A percentile compares a stretch with the other conserved stretches of the same genome.
These are phyloP conservation scores for Mycena indigotica DNA, from an alignment of 768 basidiomycete species.

Conservation along the genomic window DNA sequence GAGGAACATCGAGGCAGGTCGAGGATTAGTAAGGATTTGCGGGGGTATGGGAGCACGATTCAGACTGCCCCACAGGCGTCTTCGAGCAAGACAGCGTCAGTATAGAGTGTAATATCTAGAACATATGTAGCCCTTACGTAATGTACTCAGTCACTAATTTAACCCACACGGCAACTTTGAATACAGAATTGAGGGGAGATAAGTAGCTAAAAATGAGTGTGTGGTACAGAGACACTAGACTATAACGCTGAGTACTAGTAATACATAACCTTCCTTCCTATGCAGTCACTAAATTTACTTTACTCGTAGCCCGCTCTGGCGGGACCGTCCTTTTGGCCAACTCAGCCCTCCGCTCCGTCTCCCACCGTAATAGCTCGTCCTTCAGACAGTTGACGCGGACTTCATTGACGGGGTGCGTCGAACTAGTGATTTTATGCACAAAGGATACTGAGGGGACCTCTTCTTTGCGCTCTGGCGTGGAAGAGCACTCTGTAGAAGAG, in stretches of 20 bases:
- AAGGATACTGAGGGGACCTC: conserved; percentile 28
- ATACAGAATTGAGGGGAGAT: neutral
- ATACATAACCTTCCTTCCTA: conserved; percentile 4
- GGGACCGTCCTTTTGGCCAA: conserved; percentile 9
- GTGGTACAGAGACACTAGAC: no score
- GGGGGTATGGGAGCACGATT: conserved; percentile 18
- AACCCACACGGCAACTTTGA: no score
- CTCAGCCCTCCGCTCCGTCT: conserved; percentile 46
- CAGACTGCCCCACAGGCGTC: neutral
- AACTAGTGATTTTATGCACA: conserved; percentile 52
- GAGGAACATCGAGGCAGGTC: conserved; percentile 49
- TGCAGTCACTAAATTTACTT: conserved; percentile 17
- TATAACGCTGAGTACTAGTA: no score
- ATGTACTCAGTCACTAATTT: neutral
- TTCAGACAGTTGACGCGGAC: conserved; percentile 62
- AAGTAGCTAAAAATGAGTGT: neutral
- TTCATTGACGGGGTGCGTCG: conserved; percentile 69
- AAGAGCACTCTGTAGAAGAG: conserved; percentile 50
- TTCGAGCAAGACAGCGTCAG: neutral
- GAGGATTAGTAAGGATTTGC: conserved; percentile 48
- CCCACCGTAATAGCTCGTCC: conserved; percentile 75
- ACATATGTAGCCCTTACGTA: neutral
- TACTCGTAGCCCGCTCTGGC: conserved; percentile 10
- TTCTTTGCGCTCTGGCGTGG: conserved; percentile 24
- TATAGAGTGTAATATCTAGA: neutral